Base-by-base conservation (phyloP, 495 filamentous ascomycete genomes). In the Chaetomidium leptoderma region DNA sequence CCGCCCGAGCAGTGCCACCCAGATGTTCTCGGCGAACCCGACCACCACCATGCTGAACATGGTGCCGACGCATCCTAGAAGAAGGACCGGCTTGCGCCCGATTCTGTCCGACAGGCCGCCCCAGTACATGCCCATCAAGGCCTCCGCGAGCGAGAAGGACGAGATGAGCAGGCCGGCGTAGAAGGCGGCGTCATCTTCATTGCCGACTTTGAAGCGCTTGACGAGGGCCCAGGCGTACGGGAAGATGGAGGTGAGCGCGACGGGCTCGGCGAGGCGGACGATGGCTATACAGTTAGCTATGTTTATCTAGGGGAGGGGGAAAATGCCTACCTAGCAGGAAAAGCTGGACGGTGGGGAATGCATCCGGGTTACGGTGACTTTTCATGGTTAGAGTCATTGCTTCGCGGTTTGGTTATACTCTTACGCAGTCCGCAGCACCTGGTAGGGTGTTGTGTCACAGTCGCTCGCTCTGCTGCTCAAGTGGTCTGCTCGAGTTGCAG, bases 191-290 rank as follows among this genome's bases (percentile, higher is more conserved):
- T 89, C 82, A 63, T 78, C 72, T 56, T 81, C 78, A 61, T 80
- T 78, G 59, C 82, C 86, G 69, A 91, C 74, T 54, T 88, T 60
- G 66, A 89, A 88, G 61, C 86, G 78, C 68, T 83, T 85, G 64
- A 91, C 84, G 72, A 92, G 84, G 59, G 86, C 82, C 85, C 87
- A 95, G 55, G 91, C 88, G 72, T 95, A 96, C 16, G 89, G 89
- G 57, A 91, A 88, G 72, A 92, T 89, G 66, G 87, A 91, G 3
- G 89, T 92, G 59, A 95, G 81, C 42, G 90, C 90, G 57, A 96
- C 89, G 7, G 90, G 91, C 73, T 96, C 91, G 37, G 90, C 88
- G 60, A 95, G 81, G 49, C 91, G 87, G 70, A 75, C 73, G 68
- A 77, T 70, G 26, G 70, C 70, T 73, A 56, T 9, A 40, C 23